phyloP scores from a whole-genome alignment of 169 alveolate genomes.

The Theileria equi region DNA sequence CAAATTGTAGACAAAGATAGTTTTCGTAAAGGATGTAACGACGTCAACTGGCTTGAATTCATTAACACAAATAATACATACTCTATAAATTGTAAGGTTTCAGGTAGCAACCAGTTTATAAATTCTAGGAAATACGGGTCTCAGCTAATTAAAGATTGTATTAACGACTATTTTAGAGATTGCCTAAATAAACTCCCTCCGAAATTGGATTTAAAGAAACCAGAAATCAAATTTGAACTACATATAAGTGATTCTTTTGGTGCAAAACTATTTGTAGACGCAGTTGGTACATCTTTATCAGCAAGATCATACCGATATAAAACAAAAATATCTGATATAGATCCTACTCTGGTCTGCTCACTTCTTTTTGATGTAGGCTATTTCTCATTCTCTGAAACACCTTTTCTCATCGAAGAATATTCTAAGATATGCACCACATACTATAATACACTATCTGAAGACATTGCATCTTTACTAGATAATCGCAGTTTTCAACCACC shows the following conservation, averaged over 20 bases:
- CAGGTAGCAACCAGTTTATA: not conserved
- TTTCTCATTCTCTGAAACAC: not conserved
- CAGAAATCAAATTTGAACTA: slow-evolving; percentile 26
- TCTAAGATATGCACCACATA: slow-evolving; percentile 6
- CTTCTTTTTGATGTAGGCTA: slow-evolving; percentile 42
- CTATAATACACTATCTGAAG: not conserved
- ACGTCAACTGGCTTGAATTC: slow-evolving; percentile 21
- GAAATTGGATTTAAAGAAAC: slow-evolving; percentile 22
- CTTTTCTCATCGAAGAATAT: slow-evolving; percentile 6
- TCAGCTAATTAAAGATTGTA: slow-evolving; percentile 57
- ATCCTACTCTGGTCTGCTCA: slow-evolving; percentile 52
- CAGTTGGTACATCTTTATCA: slow-evolving; percentile 23
- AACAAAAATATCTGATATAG: slow-evolving; percentile 45
- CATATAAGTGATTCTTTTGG: slow-evolving; percentile 16
- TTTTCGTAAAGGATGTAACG: slow-evolving; percentile 27
- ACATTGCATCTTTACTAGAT: not conserved
- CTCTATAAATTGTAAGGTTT: slow-evolving; percentile 4
- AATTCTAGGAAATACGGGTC: slow-evolving; percentile 36
- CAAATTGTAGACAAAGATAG: slow-evolving; percentile 23
- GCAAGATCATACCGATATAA: slow-evolving; percentile 46
- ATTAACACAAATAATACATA: slow-evolving; percentile 10
- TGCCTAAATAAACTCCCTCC: slow-evolving; percentile 1
- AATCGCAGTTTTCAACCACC: too few species aligned
- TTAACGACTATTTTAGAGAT: slow-evolving; percentile 22
- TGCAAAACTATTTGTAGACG: slow-evolving; percentile 41